Percentiles rank a stretch among this genome's conserved stretches.
Conservation (phyloP, 352 stramenopile genomes). For the Lagenidium sp. region DNA sequence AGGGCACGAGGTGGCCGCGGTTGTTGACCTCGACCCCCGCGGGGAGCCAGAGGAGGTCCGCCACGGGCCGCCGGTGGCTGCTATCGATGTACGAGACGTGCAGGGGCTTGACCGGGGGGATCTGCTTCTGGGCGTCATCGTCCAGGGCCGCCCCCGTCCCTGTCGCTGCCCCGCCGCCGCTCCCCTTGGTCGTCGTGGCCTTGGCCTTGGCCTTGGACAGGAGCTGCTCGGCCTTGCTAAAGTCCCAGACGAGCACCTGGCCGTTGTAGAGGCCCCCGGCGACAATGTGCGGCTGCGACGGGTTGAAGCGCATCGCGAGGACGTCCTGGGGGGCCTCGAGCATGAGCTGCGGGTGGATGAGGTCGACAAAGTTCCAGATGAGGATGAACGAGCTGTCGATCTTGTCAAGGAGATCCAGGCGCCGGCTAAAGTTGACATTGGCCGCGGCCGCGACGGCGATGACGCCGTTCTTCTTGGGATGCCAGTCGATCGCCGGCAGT, state of each 20-base stretch:
- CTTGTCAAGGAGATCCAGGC: conserved; percentile 65
- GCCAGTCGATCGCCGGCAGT: conserved; percentile 86
- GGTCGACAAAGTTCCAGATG: conserved; percentile 91
- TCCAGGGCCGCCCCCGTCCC: conserved; percentile 5
- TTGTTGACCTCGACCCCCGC: conserved; percentile 82
- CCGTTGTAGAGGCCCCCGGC: conserved; percentile 77
- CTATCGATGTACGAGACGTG: conserved; percentile 84
- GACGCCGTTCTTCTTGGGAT: conserved; percentile 82
- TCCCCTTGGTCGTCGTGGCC: conserved; percentile 11
- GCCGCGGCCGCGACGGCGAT: conserved; percentile 81
- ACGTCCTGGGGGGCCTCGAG: conserved; percentile 89
- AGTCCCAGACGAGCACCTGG: conserved; percentile 91
- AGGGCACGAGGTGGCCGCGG: conserved; percentile 69
- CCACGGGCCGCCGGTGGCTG: conserved; percentile 79
- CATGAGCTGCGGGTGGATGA: conserved; percentile 92
- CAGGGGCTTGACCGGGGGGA: conserved; percentile 58
- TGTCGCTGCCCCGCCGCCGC: not conserved
- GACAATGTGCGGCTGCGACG: conserved; percentile 74
- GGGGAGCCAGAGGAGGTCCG: conserved; percentile 86
- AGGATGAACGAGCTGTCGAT: conserved; percentile 87
- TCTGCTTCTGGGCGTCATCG: conserved; percentile 46
- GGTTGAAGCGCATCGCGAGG: conserved; percentile 86
- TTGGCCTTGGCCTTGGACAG: conserved; percentile 54
- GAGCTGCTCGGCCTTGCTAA: conserved; percentile 61
- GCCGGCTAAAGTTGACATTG: conserved; percentile 82